Base-by-base conservation (phyloP, 2,329 filamentous ascomycete species). In the Periglandula ipomoeae region DNA sequence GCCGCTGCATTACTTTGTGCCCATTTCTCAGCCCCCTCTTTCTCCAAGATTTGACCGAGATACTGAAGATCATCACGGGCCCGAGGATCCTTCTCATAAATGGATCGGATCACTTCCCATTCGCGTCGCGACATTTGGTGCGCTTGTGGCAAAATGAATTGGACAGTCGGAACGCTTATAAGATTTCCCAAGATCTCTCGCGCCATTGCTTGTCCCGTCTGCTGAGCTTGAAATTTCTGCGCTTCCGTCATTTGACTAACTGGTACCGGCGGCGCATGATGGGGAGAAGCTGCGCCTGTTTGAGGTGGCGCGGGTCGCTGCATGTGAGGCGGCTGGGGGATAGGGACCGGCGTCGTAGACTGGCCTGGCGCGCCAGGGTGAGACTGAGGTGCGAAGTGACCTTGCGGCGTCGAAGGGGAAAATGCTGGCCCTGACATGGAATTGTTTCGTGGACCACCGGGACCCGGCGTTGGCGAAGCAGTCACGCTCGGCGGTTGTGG, bases 21-120 rank as follows among this genome's bases (percentile, higher is more conserved):
- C 15, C 55, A 56, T 20, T 55, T 53, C 48, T 57, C 56, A 4
- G 55, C 54, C 19, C 69, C 67, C 52, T 75, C 67, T 53, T 71
- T 73, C 48, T 80, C 79, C 11, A 84, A 60, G 19, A 82, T 66
- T 41, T 67, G 65, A 32, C 76, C 78, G 3, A 84, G 67, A 47
- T 79, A 70, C 45, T 73, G 68, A 17, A 84, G 63, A 58, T 89
- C 81, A 2, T 81, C 75, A 20, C 80, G 73, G 0, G 87, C 79
- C 20, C 74, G 75, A 0, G 81, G 79, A 48, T 89, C 82, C 10
- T 75, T 72, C 44, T 82, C 75, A 22, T 89, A 73, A 13, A 91
- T 82, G 35, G 77, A 74, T 46, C 78, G 75, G 53, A 96, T 78
- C 24, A 93, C 79, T 48, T 78, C 73, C 77, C 93, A 84, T 60